A percentile compares a stretch with the other conserved stretches of the same genome.
These are phyloP conservation scores for Mycena galopus DNA, from an alignment of 768 basidiomycete genomes.

Conservation along the genomic window DNA sequence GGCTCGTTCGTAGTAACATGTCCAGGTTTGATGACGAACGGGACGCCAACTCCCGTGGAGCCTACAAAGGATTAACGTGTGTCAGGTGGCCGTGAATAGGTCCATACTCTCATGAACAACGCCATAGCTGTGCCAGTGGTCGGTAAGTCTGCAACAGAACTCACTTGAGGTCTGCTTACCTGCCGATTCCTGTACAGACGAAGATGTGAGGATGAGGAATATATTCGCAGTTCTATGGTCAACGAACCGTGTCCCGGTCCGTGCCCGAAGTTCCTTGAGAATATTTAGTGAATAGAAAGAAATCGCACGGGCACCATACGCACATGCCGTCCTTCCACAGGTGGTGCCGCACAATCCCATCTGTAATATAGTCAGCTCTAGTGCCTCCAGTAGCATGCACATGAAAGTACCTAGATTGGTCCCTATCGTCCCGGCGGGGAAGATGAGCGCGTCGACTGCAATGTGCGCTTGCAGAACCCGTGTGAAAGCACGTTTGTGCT, in stretches of 20 bases:
- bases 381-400: neutral
- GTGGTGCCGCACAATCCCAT: constrained; percentile 73
- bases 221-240: constrained; percentile 55
- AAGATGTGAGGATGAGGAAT: neutral
- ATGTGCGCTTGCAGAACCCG: constrained; percentile 79
- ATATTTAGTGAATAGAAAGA: neutral
- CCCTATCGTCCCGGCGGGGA: constrained; percentile 71
- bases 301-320: neutral
- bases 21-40: constrained; percentile 63
- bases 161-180: neutral
- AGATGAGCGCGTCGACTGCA: constrained; percentile 72
- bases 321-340: constrained; percentile 70
- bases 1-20: constrained; percentile 84
- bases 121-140: constrained; percentile 19
- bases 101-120: constrained; percentile 40
- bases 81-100: constrained; percentile 57
- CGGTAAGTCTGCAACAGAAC: neutral
- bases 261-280: constrained; percentile 53
- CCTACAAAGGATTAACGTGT: constrained; percentile 35
- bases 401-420: constrained; percentile 30
- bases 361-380: constrained; percentile 49
- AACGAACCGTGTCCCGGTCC: constrained; percentile 74
- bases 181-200: constrained; percentile 23
- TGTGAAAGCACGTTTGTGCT: constrained; percentile 77
- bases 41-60: constrained; percentile 45